phyloP scores from a whole-genome alignment of 73 alveolate genomes.

The Symbiodinium pilosum region DNA sequence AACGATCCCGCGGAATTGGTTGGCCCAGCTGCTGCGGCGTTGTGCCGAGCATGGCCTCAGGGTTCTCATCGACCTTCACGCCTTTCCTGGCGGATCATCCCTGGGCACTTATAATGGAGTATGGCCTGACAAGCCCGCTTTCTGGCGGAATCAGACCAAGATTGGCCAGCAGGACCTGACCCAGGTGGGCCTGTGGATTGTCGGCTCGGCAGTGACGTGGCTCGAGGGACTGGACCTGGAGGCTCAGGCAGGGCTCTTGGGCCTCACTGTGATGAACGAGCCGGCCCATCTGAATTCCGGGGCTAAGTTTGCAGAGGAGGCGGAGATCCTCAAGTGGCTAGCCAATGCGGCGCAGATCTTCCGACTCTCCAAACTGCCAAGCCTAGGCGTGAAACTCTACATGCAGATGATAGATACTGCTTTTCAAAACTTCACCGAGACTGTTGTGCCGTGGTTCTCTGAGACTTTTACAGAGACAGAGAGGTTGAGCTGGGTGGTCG shows the following conservation, averaged over 20 bases:
- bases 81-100: slow-evolving; percentile 73
- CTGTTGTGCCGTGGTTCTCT: not conserved
- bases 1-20: slow-evolving; percentile 71
- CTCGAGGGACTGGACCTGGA: slow-evolving; percentile 12
- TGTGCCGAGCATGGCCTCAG: slow-evolving; percentile 53
- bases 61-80: slow-evolving; percentile 37
- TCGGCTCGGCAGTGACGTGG: slow-evolving; percentile 53
- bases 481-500: slow-evolving; percentile 6
- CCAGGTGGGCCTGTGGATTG: slow-evolving; percentile 60
- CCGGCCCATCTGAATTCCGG: not conserved
- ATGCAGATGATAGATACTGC: not conserved
- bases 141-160: slow-evolving; percentile 58
- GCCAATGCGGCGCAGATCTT: slow-evolving; percentile 11
- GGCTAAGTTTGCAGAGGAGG: slow-evolving; percentile 3
- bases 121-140: slow-evolving; percentile 35
- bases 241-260: slow-evolving; percentile 36
- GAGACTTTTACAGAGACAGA: not conserved
- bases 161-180: slow-evolving; percentile 4
- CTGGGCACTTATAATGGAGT: slow-evolving; percentile 74
- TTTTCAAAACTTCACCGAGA: not conserved
- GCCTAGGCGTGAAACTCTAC: not conserved
- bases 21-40: slow-evolving; percentile 39
- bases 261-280: not conserved
- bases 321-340: not conserved
- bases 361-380: not conserved